Base-by-base conservation (phyloP, 345 rosid genomes). In the Gossypium herbaceum region DNA sequence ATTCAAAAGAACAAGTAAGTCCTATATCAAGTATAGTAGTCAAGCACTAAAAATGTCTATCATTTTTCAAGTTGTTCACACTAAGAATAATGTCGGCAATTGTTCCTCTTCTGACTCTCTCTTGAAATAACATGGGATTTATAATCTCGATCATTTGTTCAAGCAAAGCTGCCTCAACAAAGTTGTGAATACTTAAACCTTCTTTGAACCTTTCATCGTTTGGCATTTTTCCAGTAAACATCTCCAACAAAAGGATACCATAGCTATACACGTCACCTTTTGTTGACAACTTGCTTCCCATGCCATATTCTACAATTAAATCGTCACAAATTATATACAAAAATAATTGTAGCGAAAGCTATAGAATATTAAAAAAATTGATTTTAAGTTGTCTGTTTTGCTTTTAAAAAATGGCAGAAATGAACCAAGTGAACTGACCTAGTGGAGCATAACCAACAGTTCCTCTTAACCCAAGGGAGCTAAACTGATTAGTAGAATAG, bases 381-480 rank as follows among this genome's bases (percentile, higher is more conserved):
- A 6, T 19, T 7, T 56, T n/a, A 29, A 5, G 34, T 29, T 29
- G 34, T 6, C 8, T 19, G 3, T 56, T 19, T 55, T 56, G 10
- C 25, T 57, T 22, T 20, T 57, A 2, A 51, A 51, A 0, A 29
- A 29, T 29, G 34, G 5, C 0, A 29, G 34, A 29, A 3, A 29
- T 29, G 5, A 29, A 29, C 5, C 34, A 29, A 29, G 34, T 29
- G 34, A 45, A 70, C 2, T 72, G 73, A 82, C 82, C 80, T 69
- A 78, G 85, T 41, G 85, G 64, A 56, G 65, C 56, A 41, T 79
- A 82, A 12, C 74, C 77, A 20, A 72, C 62, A 43, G 76, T 72
- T 72, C 80, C 74, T 67, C 25, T 73, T 10, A 67, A 2, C 4
- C 77, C 73, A 50, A 55, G 5, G 1, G 80, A 77, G 57, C 50